phyloP scores from a whole-genome alignment of 805 yeast species.

The Candida incommunis region DNA sequence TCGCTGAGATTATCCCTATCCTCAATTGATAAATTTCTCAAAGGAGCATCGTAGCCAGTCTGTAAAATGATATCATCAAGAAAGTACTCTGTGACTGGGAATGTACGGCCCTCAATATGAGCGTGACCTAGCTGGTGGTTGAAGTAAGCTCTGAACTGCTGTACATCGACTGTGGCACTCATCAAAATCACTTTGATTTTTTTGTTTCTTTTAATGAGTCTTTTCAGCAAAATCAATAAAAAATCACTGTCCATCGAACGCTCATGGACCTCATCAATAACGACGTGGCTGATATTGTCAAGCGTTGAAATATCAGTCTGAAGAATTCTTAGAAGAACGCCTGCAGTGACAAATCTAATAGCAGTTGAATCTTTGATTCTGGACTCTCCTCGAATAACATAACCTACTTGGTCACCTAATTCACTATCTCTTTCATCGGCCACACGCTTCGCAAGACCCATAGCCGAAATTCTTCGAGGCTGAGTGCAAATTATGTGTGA shows the following conservation, averaged over 20 bases:
- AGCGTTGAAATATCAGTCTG: slow-evolving; percentile 35
- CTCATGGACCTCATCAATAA: slow-evolving; percentile 95
- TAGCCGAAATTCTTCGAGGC: slow-evolving; percentile 90
- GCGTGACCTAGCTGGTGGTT: slow-evolving; percentile 39
- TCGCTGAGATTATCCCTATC: slow-evolving; percentile 5
- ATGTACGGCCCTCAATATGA: slow-evolving; percentile 87
- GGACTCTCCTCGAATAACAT: slow-evolving; percentile 80
- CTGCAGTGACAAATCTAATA: slow-evolving; percentile 82
- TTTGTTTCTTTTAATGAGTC: slow-evolving; percentile 30
- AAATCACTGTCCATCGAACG: slow-evolving; percentile 85
- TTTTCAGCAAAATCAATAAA: slow-evolving; percentile 60
- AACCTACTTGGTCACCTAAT: slow-evolving; percentile 73
- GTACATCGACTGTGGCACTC: slow-evolving; percentile 86
- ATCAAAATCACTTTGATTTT: slow-evolving; percentile 61
- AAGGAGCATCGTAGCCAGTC: slow-evolving; percentile 33
- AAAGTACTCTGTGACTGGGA: slow-evolving; percentile 70
- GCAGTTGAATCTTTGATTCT: slow-evolving; percentile 42
- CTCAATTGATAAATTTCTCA: slow-evolving; percentile 7
- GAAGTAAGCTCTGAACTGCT: slow-evolving; percentile 55
- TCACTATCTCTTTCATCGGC: slow-evolving; percentile 60
- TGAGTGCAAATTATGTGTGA: slow-evolving; percentile 73
- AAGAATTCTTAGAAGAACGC: slow-evolving; percentile 76
- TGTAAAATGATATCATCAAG: slow-evolving; percentile 50
- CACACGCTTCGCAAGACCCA: slow-evolving; percentile 87
- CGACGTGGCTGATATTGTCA: slow-evolving; percentile 45